phyloP scores from a whole-genome alignment of 306 rosid genomes.

The Trifolium pratense region DNA sequence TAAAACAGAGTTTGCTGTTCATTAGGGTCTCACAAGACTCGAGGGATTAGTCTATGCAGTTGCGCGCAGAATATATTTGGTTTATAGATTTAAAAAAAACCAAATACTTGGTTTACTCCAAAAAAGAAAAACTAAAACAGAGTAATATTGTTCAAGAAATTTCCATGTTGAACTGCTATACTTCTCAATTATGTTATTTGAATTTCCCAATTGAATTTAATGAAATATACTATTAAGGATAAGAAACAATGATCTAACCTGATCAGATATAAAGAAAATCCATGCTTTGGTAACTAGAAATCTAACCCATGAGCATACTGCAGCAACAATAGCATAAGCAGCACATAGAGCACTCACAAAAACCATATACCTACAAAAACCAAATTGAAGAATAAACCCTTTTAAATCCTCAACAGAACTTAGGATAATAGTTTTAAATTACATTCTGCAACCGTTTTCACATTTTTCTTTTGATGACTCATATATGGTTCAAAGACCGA shows the following conservation, averaged over 20 bases:
- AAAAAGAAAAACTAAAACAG: not conserved
- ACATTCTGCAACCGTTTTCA: not conserved
- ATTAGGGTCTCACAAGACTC: too few species aligned
- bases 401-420: not conserved
- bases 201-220: not conserved
- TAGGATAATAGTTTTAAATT: not conserved
- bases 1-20: not conserved
- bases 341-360: constrained; percentile 68
- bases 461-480: too few species aligned
- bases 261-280: constrained; percentile 86
- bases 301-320: constrained; percentile 59
- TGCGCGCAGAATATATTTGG: too few species aligned
- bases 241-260: constrained; percentile 53
- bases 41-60: too few species aligned
- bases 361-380: constrained; percentile 72
- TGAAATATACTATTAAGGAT: not conserved
- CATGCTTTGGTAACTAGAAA: constrained; percentile 63
- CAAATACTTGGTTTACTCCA: too few species aligned
- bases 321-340: constrained; percentile 66
- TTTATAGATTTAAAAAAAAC: too few species aligned
- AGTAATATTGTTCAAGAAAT: not conserved
- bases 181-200: not conserved
- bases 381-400: not conserved
- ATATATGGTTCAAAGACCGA: too few species aligned
- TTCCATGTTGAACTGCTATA: not conserved